Evolutionary conservation across 345 rosid genomes (phyloP).

Genomic region (Rubroshorea leprosula): DNA sequence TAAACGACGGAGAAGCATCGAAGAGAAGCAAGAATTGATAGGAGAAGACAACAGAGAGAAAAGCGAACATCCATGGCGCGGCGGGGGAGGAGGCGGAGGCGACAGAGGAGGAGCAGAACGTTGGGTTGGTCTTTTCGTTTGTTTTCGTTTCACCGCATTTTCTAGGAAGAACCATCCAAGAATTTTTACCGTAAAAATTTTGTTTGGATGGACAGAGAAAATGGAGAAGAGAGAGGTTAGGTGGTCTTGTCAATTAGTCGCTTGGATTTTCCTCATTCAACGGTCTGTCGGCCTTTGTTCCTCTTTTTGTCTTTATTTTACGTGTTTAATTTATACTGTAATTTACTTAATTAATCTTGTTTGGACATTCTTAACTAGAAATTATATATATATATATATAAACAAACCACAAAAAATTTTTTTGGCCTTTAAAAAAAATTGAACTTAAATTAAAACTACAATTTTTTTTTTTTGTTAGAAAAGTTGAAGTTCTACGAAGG

Average conservation of each 20-base stretch:
- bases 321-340: no score
- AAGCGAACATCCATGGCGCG: constrained; percentile 17
- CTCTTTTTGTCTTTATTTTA: no score
- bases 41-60: constrained; percentile 14
- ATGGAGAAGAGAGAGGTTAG: neutral
- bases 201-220: neutral
- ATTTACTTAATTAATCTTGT: no score
- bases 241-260: constrained; percentile 18
- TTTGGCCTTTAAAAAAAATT: no score
- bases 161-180: neutral
- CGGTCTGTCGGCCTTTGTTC: no score
- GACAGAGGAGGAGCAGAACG: neutral
- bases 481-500: no score
- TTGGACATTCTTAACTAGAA: no score
- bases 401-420: no score
- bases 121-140: neutral
- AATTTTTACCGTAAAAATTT: neutral
- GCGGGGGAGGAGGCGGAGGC: constrained; percentile 7
- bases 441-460: no score
- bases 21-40: constrained; percentile 15
- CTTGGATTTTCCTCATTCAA: constrained; percentile 19
- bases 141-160: constrained; percentile 22
- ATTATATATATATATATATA: no score
- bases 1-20: constrained; percentile 13
- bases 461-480: no score